phyloP scores from a whole-genome alignment of 129 eudicot species.

The Silybum marianum region DNA sequence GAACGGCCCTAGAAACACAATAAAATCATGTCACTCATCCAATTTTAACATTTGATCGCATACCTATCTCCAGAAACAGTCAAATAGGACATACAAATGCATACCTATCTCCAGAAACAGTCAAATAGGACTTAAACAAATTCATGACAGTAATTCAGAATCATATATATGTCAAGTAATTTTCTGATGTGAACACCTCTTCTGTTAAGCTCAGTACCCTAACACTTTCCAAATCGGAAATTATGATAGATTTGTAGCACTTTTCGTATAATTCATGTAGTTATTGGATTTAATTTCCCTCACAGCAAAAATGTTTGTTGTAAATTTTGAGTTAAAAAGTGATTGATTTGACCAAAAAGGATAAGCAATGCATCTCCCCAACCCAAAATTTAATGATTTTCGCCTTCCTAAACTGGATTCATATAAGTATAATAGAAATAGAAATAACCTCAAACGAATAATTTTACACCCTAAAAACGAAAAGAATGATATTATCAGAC shows the following conservation, averaged over 20 bases:
- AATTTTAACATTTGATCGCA: not conserved
- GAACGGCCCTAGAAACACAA: too few relatives aligned
- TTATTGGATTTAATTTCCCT: not conserved
- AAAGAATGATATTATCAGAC: not conserved
- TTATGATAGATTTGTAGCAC: not conserved
- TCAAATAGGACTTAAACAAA: not conserved
- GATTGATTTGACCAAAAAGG: not conserved
- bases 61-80: not conserved
- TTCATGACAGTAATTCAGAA: not conserved
- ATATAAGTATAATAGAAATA: not conserved
- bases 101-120: not conserved
- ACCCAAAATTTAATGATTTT: not conserved
- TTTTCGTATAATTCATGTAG: not conserved
- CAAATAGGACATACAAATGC: too few relatives aligned
- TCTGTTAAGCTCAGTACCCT: not conserved
- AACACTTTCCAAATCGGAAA: not conserved
- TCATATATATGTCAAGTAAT: not conserved
- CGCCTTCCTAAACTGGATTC: not conserved
- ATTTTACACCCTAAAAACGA: not conserved
- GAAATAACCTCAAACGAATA: not conserved
- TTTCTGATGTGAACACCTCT: not conserved
- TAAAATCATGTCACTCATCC: not conserved
- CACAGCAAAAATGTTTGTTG: not conserved
- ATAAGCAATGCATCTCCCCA: not conserved
- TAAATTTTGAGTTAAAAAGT: not conserved